Conservation (phyloP, 495 filamentous ascomycete genomes). For the Aspergillus avenaceus region DNA sequence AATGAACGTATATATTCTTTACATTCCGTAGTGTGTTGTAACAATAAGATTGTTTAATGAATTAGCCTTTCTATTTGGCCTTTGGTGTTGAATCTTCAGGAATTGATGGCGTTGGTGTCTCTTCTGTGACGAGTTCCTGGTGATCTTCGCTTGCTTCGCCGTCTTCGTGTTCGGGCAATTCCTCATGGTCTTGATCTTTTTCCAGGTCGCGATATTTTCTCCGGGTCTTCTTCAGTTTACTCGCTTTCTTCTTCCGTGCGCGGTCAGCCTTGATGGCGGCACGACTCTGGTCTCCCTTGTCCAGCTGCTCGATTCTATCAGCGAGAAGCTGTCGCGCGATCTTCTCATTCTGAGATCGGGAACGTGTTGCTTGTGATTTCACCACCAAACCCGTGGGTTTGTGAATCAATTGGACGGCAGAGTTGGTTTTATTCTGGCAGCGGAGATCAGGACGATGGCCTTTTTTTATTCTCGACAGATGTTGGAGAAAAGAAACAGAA, state of each 20-base stretch:
- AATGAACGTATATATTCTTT: too few relatives aligned
- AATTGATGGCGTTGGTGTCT: neutral
- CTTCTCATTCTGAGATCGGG: slow-evolving; percentile 82
- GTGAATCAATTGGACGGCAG: slow-evolving; percentile 91
- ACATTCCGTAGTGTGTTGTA: too few relatives aligned
- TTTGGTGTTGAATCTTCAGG: neutral
- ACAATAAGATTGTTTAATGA: too few relatives aligned
- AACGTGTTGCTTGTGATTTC: slow-evolving; percentile 89
- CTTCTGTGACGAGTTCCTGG: slow-evolving; percentile 20
- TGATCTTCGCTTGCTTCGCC: slow-evolving; percentile 41
- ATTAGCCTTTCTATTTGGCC: neutral
- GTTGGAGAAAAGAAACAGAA: too few relatives aligned
- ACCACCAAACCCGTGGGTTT: slow-evolving; percentile 83
- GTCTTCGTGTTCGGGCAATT: slow-evolving; percentile 42
- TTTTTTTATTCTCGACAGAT: too few relatives aligned
- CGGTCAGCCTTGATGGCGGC: slow-evolving; percentile 50
- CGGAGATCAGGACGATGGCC: too few relatives aligned
- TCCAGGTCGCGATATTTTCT: slow-evolving; percentile 60
- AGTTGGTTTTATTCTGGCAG: slow-evolving; percentile 90
- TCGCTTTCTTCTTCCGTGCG: slow-evolving; percentile 60
- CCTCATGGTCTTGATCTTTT: slow-evolving; percentile 37
- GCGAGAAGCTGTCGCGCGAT: slow-evolving; percentile 76
- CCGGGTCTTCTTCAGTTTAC: slow-evolving; percentile 59
- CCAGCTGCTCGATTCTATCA: slow-evolving; percentile 66
- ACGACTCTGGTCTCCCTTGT: slow-evolving; percentile 57